Percentiles rank a stretch among this genome's conserved stretches.
These are phyloP conservation scores for Centrapalus pauciflorus DNA, from an alignment of 129 eudicot species.

Conservation along the genomic window DNA sequence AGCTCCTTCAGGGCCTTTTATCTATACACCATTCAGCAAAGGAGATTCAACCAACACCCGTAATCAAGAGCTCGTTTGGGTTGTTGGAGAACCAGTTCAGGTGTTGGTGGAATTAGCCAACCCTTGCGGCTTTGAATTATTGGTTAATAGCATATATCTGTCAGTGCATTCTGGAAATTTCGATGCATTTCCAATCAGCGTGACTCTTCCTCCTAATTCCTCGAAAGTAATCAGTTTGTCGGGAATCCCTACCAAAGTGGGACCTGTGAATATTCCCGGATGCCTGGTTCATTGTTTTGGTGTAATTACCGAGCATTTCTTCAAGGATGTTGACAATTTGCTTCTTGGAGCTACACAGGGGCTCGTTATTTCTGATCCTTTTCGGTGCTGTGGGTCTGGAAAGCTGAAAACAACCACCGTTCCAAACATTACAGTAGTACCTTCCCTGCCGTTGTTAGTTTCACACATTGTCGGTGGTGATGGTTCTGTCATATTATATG, in stretches of 20 bases:
- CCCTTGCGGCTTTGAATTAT: conserved; percentile 90
- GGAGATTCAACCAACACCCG: conserved; percentile 55
- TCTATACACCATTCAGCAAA: conserved; percentile 96
- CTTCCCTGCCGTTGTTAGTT: conserved; percentile 82
- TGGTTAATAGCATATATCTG: conserved; percentile 83
- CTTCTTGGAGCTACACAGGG: conserved; percentile 96
- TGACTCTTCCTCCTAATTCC: conserved; percentile 81
- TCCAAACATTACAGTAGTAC: conserved; percentile 71
- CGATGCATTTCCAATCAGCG: conserved; percentile 88
- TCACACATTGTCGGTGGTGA: conserved; percentile 88
- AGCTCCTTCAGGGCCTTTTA: conserved; percentile 98
- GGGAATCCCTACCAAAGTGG: conserved; percentile 88
- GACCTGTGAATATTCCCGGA: conserved; percentile 73
- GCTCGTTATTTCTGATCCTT: conserved; percentile 93
- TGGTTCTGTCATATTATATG: conserved; percentile 76
- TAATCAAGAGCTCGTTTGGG: conserved; percentile 88
- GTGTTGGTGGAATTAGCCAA: conserved; percentile 91
- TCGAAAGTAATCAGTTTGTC: conserved; percentile 84
- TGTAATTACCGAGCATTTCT: conserved; percentile 82
- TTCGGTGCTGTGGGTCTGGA: conserved; percentile 82
- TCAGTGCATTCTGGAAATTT: conserved; percentile 78
- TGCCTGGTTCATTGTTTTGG: conserved; percentile 95
- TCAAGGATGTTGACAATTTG: conserved; percentile 86
- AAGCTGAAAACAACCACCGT: conserved; percentile 55
- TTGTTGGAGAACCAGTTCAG: conserved; percentile 93